phyloP scores from a whole-genome alignment of 176 grass and related monocot species.

The Miscanthus lutarioriparius region DNA sequence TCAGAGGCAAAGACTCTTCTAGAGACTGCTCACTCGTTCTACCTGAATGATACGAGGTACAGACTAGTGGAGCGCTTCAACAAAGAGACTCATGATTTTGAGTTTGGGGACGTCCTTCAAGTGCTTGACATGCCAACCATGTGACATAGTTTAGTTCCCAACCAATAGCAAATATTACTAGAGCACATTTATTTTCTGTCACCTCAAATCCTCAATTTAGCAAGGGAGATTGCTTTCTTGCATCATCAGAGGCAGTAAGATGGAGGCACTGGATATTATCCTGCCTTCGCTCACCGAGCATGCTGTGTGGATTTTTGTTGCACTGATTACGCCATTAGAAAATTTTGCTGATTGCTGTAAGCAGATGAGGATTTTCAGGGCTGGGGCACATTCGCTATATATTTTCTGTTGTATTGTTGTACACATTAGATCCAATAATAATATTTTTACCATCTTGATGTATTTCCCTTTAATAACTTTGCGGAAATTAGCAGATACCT shows the following conservation, averaged over 20 bases:
- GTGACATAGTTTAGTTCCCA: slow-evolving; percentile 34
- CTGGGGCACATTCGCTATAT: neutral
- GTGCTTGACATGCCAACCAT: slow-evolving; percentile 86
- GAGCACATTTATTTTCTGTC: neutral
- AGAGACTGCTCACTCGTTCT: slow-evolving; percentile 85
- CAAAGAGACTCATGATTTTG: slow-evolving; percentile 81
- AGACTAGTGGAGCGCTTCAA: slow-evolving; percentile 91
- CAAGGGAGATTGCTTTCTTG: neutral
- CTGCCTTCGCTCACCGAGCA: neutral
- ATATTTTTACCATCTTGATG: neutral
- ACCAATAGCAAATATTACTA: neutral
- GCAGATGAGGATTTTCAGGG: neutral
- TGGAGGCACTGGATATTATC: neutral
- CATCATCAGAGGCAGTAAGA: neutral
- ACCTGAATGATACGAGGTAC: slow-evolving; percentile 79
- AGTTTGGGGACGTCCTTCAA: slow-evolving; percentile 81
- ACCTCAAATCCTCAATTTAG: neutral
- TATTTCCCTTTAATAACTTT: neutral
- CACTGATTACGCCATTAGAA: neutral
- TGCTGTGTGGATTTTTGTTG: neutral
- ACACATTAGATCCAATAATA: neutral
- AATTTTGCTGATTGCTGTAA: neutral
- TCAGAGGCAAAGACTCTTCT: slow-evolving; percentile 79
- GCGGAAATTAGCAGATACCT: neutral
- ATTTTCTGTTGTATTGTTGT: neutral